phyloP scores from a whole-genome alignment of 2,329 filamentous ascomycete species.

The Paraphaeosphaeria minitans region DNA sequence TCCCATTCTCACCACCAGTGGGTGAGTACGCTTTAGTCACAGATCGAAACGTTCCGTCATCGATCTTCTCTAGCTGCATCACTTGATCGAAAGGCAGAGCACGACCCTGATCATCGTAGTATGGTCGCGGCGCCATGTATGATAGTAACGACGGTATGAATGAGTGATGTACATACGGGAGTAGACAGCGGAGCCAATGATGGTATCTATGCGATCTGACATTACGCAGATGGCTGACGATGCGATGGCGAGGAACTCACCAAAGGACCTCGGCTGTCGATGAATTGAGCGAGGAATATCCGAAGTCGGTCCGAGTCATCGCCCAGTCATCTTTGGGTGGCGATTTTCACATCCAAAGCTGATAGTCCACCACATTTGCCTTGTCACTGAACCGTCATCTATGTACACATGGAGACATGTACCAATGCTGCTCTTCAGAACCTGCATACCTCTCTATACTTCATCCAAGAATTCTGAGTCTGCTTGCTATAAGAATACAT shows the following conservation, averaged over 20 bases:
- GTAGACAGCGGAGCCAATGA: not conserved
- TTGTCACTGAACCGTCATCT: not conserved
- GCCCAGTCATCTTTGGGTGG: not conserved
- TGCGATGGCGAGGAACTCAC: not conserved
- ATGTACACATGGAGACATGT: no score
- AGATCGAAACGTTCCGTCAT: conserved; percentile 48
- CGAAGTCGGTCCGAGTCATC: not conserved
- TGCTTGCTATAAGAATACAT: no score
- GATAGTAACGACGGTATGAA: not conserved
- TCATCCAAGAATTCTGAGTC: no score
- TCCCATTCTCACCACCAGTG: conserved; percentile 46
- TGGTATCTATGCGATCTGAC: not conserved
- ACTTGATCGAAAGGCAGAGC: conserved; percentile 49
- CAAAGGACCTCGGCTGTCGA: not conserved
- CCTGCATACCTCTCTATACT: no score
- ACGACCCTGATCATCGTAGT: conserved; percentile 29
- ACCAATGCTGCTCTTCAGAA: no score
- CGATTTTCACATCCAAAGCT: not conserved
- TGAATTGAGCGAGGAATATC: not conserved
- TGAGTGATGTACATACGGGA: not conserved
- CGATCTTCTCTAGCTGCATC: conserved; percentile 49
- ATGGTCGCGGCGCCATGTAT: conserved; percentile 33
- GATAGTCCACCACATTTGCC: not conserved
- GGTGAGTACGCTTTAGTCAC: conserved; percentile 52
- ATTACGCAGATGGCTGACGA: not conserved